A percentile compares a stretch with the other conserved stretches of the same genome.
Conservation (phyloP, 164 flowering plant species). For the Sextonia rubra region DNA sequence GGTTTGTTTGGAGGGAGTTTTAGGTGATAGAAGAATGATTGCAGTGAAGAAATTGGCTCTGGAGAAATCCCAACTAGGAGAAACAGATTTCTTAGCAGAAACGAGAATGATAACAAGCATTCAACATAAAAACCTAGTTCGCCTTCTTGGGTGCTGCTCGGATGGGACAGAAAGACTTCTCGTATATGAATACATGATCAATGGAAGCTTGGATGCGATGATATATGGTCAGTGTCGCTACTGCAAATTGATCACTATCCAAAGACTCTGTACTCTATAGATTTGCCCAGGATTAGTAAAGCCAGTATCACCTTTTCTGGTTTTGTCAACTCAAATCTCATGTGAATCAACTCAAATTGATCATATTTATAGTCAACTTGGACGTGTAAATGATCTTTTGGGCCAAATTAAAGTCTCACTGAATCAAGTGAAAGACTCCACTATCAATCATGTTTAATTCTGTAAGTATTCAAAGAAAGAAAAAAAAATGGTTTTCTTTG, state of each 20-base stretch:
- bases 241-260: not conserved
- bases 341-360: no score
- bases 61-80: slow-evolving; percentile 70
- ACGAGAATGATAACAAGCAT: slow-evolving; percentile 67
- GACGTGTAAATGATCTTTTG: no score
- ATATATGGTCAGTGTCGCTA: slow-evolving; percentile 39
- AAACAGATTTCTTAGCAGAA: slow-evolving; percentile 63
- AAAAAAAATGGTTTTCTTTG: no score
- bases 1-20: slow-evolving; percentile 39
- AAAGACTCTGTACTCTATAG: no score
- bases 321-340: no score
- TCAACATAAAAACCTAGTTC: slow-evolving; percentile 73
- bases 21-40: slow-evolving; percentile 47
- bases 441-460: no score
- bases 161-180: slow-evolving; percentile 60
- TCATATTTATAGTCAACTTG: no score
- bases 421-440: no score
- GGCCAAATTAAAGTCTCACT: no score
- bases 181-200: slow-evolving; percentile 70
- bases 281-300: no score
- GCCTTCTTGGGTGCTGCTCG: slow-evolving; percentile 72
- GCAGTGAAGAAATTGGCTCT: slow-evolving; percentile 57
- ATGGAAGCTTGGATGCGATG: slow-evolving; percentile 56
- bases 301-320: no score
- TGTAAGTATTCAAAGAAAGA: no score